Evolutionary conservation across 116 monocot species (phyloP), one percentile per base, ranked within the genome.

Genomic region (Phalaenopsis hybrid): DNA sequence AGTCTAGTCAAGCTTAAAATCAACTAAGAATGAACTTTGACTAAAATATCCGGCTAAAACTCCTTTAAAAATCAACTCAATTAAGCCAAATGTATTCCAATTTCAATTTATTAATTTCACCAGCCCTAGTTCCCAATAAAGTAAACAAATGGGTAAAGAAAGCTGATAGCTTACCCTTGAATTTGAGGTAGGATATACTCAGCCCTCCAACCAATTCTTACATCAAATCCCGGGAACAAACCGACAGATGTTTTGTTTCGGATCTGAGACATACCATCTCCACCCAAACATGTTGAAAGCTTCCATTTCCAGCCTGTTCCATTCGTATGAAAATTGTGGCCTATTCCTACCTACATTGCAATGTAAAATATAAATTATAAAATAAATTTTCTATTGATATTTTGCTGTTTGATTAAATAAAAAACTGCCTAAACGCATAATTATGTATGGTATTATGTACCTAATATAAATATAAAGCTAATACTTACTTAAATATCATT

Each of bases 241-340:
- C 85, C 84, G 46, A 98, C 16, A 18, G 91, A 86, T 52, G 95
- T 86, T 83, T 93, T 95, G 85, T 98, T 98, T 87, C 89, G 86
- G 20, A 98, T 90, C 80, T 98, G 95, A 52, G 98, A 98, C 63
- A 98, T 78, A 28, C 98, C 98, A 86, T 98, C 95, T 65, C 95
- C 98, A 80, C 98, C 98, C 81, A 93, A 88, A 82, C 86, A 89
- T 41, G 95, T 90, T 28, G 95, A 95, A 79, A 98, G 90, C 83
- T 91, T 95, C 98, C 98, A 98, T 82, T 98, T 95, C 98, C 98
- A 98, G 44, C 93, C 95, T 63, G 82, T 93, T 77, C 88, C 89
- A 74, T 98, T 95, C 49, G 88, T 70, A 73, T 84, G 86, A 63
- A 89, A 98, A 85, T 87, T 98, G 78, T 98, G 98, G 12, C 95